Evolutionary conservation across 1,284 basidiomycete genomes (phyloP).

Genomic region (Ustilago lituana): DNA sequence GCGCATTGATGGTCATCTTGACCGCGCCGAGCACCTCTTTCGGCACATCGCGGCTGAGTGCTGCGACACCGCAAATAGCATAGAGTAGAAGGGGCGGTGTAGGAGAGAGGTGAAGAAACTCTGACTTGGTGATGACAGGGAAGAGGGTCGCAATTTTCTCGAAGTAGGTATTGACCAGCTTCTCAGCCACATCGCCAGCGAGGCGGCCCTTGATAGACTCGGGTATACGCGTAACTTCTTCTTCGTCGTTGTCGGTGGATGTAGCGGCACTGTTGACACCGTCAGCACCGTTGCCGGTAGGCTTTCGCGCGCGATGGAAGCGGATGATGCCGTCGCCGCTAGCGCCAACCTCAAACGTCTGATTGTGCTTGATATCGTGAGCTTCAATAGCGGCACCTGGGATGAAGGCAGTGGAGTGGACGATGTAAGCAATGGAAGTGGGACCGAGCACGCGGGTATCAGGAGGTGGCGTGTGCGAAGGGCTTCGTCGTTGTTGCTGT

Average conservation of each 20-base stretch:
- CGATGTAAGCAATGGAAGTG: constrained; percentile 82
- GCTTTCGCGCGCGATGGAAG: constrained; percentile 73
- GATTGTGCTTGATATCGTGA: constrained; percentile 75
- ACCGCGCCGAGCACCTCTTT: constrained; percentile 83
- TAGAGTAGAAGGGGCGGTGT: constrained; percentile 86
- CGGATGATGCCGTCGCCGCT: constrained; percentile 86
- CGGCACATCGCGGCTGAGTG: constrained; percentile 83
- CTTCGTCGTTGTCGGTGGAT: constrained; percentile 22
- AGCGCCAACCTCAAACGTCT: constrained; percentile 71
- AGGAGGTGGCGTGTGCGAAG: constrained; percentile 35
- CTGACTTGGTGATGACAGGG: constrained; percentile 84
- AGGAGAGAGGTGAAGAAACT: constrained; percentile 78
- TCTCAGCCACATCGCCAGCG: constrained; percentile 70
- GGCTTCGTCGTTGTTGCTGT: constrained; percentile 22
- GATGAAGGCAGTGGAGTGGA: constrained; percentile 87
- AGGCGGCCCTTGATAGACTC: constrained; percentile 54
- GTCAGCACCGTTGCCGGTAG: constrained; percentile 3
- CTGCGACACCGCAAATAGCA: constrained; percentile 89
- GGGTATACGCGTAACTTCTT: constrained; percentile 38
- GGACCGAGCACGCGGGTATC: constrained; percentile 73
- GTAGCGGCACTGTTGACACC: too few species aligned
- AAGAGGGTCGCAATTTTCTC: constrained; percentile 82
- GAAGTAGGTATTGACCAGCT: constrained; percentile 90
- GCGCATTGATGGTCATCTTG: constrained; percentile 76
- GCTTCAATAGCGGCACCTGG: constrained; percentile 82